Evolutionary conservation across 371 early-diverging fungal genomes (phyloP).

Genomic region (Choanephora cucurbitarum): DNA sequence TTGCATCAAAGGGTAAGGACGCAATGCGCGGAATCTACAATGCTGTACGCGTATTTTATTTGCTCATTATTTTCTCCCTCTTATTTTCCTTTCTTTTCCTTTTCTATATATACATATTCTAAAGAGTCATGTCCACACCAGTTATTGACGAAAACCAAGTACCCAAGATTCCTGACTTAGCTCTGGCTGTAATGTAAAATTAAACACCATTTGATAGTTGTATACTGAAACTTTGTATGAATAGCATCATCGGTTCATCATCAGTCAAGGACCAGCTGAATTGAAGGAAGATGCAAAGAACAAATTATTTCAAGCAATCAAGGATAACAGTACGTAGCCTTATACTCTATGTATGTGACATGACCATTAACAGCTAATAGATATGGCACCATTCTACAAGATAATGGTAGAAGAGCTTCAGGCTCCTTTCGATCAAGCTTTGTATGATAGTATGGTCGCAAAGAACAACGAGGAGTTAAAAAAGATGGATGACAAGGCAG

Average conservation of each 20-base stretch:
- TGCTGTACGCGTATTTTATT: background rate
- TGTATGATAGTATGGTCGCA: constrained; percentile 57
- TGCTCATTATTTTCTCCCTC: background rate
- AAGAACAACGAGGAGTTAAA: constrained; percentile 78
- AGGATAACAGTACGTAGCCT: constrained; percentile 73
- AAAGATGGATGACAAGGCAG: constrained; percentile 79
- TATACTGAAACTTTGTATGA: constrained; percentile 10
- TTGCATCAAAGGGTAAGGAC: too few relatives aligned
- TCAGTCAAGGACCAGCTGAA: constrained; percentile 65
- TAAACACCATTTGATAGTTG: too few relatives aligned
- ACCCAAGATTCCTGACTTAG: constrained; percentile 80
- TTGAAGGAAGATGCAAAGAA: constrained; percentile 62
- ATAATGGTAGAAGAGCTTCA: constrained; percentile 66
- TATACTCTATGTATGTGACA: too few relatives aligned
- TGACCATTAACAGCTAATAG: constrained; percentile 40
- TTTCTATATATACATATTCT: constrained; percentile 1
- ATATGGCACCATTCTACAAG: constrained; percentile 87
- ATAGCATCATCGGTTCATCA: constrained; percentile 74
- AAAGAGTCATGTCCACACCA: constrained; percentile 12
- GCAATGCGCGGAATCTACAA: background rate
- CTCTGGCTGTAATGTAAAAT: constrained; percentile 51
- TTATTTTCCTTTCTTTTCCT: constrained; percentile 5
- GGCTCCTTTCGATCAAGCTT: constrained; percentile 54
- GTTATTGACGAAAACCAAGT: constrained; percentile 56
- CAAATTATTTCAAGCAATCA: constrained; percentile 63